Evolutionary conservation across 345 rosid genomes (phyloP), one percentile per base, ranked within the genome.

Genomic region (Salix caprea): DNA sequence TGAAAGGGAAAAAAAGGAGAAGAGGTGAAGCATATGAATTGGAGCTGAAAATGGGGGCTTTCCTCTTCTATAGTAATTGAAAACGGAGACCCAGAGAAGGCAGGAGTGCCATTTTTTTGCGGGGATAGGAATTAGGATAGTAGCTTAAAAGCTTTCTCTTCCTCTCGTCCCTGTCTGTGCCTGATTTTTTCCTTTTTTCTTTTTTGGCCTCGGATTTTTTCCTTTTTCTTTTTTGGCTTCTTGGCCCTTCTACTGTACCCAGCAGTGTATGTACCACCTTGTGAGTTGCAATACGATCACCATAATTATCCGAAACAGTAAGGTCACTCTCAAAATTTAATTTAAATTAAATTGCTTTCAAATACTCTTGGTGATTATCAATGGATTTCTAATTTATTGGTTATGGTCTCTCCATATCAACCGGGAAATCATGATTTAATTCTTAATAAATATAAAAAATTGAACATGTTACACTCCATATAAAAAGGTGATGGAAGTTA

Each of bases 251-350:
- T 32, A 44, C 79, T 62, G 74, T 76, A 21, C 8, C 12, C 37
- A 34, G 44, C 44, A 40, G 12, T 34, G 60, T 54, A 8, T 54
- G 11, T 19, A 21, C 5, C 1, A 34, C 40, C 56, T 69, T 28
- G 79, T 32, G 70, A 5, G 50, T 2, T 2, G 9, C 62, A 32
- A 32, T 40, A 15, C 44, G 68, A 69, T 56, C 60, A 39, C 60
- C 28, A 56, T 56, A n/a, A n/a, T 56, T 56, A 56, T 70, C 61
- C 69, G 74, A 69, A 76, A 75, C 70, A 52, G 36, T 34, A 5
- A 67, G 5, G 15, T 69, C 37, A 69, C 61, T 42, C 39, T 76
- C 58, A 34, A 72, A 65, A 30, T 15, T 44, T 32, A 4, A 74
- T 36, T 23, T 72, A 13, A 34, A 34, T 34, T 73, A 14, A 32